These are phyloP conservation scores for Biscogniauxia marginata DNA, from an alignment of 2,329 filamentous ascomycete genomes.

Conservation along the genomic window DNA sequence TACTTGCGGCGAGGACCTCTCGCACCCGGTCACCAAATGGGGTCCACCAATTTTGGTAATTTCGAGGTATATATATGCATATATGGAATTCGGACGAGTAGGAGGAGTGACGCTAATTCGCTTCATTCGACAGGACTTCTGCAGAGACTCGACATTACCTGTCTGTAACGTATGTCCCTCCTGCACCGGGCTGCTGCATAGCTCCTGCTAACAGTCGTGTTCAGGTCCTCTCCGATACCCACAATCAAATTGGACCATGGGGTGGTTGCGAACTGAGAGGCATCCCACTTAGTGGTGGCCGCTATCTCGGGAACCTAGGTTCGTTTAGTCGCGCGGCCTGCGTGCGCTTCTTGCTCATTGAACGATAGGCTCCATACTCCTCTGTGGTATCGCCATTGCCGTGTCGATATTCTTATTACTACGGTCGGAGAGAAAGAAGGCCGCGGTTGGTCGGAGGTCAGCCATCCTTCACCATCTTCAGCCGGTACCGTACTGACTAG, in stretches of 20 bases:
- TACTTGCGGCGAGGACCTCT: conserved; percentile 21
- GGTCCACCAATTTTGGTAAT: conserved; percentile 61
- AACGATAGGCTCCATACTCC: conserved; percentile 74
- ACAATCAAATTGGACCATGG: conserved; percentile 60
- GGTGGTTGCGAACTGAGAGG: conserved; percentile 74
- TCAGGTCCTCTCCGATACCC: conserved; percentile 62
- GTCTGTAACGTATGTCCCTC: conserved; percentile 73
- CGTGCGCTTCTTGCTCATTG: conserved; percentile 20
- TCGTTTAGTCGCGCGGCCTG: conserved; percentile 32
- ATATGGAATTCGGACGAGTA: background rate
- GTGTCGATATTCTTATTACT: conserved; percentile 67
- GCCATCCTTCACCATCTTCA: conserved; percentile 21
- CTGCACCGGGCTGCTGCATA: conserved; percentile 1
- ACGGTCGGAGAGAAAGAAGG: conserved; percentile 84
- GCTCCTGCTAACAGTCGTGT: conserved; percentile 13
- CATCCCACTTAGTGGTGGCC: conserved; percentile 65
- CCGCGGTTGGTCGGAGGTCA: conserved; percentile 89
- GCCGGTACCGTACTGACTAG: conserved; percentile 16
- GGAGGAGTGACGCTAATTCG: conserved; percentile 14
- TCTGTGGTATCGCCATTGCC: conserved; percentile 75
- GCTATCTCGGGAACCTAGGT: conserved; percentile 81
- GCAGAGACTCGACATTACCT: conserved; percentile 78
- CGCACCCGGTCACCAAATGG: conserved; percentile 43
- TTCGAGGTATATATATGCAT: conserved; percentile 48
- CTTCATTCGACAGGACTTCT: conserved; percentile 63